Base-by-base conservation (phyloP, 2,329 filamentous ascomycete genomes). In the Periglandula ipomoeae region DNA sequence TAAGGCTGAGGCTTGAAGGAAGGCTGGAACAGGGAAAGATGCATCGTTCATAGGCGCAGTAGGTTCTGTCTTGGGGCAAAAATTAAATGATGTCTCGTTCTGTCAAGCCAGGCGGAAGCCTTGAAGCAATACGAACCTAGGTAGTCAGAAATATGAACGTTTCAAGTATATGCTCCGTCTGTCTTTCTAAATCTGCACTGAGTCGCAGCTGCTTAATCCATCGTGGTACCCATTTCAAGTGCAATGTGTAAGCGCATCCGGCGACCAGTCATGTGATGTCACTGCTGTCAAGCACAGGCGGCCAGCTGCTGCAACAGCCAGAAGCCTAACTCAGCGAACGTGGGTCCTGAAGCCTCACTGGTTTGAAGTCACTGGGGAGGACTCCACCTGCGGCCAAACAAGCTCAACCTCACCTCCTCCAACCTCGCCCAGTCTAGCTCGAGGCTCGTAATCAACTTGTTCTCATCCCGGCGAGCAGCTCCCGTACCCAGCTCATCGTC, bases 261-360 rank as follows among this genome's bases (percentile, higher is more conserved):
- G 5, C 37, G 32, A 39, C 48, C 55, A 65, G 65, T 68, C 65
- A 68, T 67, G 65, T 67, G 65, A 68, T 65, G 65, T 67, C 63
- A 65, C 62, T 52, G 26, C 6, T 23, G 23, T 30, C 19, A 23
- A 35, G 39, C 23, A 23, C 23, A 34, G 17, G n/a, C 22, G n/a
- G 9, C 20, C 22, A 17, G 24, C 19, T 15, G 27, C 15, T 41
- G 24, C 46, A 51, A 45, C 35, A 23, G 24, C 32, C 17, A n/a
- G 8, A 17, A 5, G 24, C 38, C 37, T 8, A 20, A 19, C 26
- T 40, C 24, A 20, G 34, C 20, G 35, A n/a, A 30, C 55, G 57
- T 62, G 58, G 55, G 55, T 53, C 53, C 50, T 8, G 17, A 11
- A 26, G 44, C 52, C 56, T 51, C 54, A 57, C 53, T 55, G 58